Base-by-base conservation (phyloP, 2,329 filamentous ascomycete species). In the Paecilomyces formosus region DNA sequence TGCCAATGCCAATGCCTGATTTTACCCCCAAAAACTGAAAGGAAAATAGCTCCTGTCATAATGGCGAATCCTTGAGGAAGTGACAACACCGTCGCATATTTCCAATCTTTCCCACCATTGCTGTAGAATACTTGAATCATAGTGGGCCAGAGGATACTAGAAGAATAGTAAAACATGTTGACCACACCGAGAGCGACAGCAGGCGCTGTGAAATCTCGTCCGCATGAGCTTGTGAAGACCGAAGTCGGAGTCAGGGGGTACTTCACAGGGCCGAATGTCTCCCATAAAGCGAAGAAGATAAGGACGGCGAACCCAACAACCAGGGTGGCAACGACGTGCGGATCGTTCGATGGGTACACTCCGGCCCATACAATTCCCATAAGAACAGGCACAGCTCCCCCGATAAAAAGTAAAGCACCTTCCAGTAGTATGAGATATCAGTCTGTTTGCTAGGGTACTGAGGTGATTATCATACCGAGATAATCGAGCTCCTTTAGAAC, bases 101-200 rank as follows among this genome's bases (percentile, higher is more conserved):
- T 66, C 67, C 72, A 75, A 58, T 70, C 67, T 0, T 67, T 68
- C 2, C 66, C 72, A 11, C 68, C 70, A 54, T 74, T 67, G 1
- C 72, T 74, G 62, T 75, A 81, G 61, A 79, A 77, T 0, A 73
- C 69, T n/a, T 69, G 69, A 55, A 80, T 79, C 77, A 79, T 79
- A 15, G 76, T 77, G 0, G 79, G 78, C 62, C 74, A 80, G 13
- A 80, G 68, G 51, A 81, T 74, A 59, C 76, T 78, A 50, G 72
- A 74, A 33, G 73, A 74, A 64, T 81, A 81, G 67, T 81, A 81
- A 64, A 81, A 81, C 79, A 81, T 82, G 58, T 77, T 81, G 21
- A 81, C 72, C 52, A 81, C 74, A 50, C 74, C 75, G 0, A 75
- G 70, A 3, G 75, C 75, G 26, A 81, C 70, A 39, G 75, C 77